Evolutionary conservation across 495 filamentous ascomycete genomes (phyloP).

Genomic region (Parathielavia hyrcaniae): DNA sequence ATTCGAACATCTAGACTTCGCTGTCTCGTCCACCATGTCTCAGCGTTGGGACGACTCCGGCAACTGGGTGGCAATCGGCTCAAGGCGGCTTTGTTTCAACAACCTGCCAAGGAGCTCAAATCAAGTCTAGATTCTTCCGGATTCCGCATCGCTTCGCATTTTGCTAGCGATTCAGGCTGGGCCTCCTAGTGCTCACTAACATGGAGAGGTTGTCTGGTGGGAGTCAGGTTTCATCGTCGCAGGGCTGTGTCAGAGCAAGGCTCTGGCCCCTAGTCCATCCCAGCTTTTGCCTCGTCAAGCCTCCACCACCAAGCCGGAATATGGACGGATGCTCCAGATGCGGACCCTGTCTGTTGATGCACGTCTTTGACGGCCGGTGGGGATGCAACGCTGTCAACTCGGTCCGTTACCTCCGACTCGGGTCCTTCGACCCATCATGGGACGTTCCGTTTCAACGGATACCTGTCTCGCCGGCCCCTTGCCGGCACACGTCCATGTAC

Average conservation of each 20-base stretch:
- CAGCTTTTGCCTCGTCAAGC: conserved; percentile 9
- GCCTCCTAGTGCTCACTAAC: conserved; percentile 15
- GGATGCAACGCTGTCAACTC: not conserved
- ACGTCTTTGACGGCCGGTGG: not conserved
- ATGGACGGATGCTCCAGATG: conserved; percentile 23
- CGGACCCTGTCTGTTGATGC: conserved; percentile 15
- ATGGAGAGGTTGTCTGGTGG: not conserved
- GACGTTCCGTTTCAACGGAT: conserved; percentile 10
- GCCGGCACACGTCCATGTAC: not conserved
- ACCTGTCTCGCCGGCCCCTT: not conserved
- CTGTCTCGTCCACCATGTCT: not conserved
- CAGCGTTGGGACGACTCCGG: not conserved
- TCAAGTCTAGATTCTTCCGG: conserved; percentile 5
- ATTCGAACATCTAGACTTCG: not conserved
- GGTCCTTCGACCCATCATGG: conserved; percentile 11
- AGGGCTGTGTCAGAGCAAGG: conserved; percentile 25
- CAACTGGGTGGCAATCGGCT: not conserved
- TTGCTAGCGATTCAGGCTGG: conserved; percentile 9
- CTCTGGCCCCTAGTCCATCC: conserved; percentile 18
- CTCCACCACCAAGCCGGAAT: conserved; percentile 18
- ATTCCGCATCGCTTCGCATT: conserved; percentile 7
- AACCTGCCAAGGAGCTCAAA: not conserved
- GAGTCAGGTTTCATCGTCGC: conserved; percentile 22
- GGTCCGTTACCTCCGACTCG: not conserved
- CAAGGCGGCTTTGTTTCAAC: conserved; percentile 8